Conservation (phyloP, 441 rosid genomes). For the Pelargonium cotyledonis region DNA sequence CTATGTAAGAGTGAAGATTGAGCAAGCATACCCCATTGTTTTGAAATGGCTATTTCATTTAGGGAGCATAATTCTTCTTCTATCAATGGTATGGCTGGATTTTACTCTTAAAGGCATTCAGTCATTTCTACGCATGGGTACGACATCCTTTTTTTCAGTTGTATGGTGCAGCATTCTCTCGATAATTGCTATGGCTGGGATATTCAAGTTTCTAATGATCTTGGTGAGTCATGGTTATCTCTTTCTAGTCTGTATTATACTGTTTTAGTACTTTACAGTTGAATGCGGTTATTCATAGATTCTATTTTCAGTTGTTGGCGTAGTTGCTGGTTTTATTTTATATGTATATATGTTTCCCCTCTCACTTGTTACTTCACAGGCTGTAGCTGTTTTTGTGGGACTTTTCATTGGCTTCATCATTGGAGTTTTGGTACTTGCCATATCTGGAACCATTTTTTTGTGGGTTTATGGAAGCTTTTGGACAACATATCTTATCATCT, state of each 20-base stretch:
- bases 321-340: constrained; percentile 11
- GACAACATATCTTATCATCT: constrained; percentile 58
- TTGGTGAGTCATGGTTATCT: constrained; percentile 43
- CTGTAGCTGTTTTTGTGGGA: constrained; percentile 46
- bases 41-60: constrained; percentile 60
- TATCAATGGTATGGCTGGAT: constrained; percentile 82
- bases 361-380: constrained; percentile 32
- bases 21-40: constrained; percentile 48
- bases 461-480: constrained; percentile 97
- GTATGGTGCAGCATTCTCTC: constrained; percentile 91
- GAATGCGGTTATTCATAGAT: neutral
- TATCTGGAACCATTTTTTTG: constrained; percentile 54
- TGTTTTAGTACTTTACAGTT: neutral
- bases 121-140: constrained; percentile 84
- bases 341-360: constrained; percentile 19
- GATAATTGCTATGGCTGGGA: constrained; percentile 68
- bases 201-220: constrained; percentile 48
- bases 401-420: constrained; percentile 60
- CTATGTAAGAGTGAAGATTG: constrained; percentile 41
- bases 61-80: constrained; percentile 63
- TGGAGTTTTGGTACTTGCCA: constrained; percentile 54
- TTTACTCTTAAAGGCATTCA: constrained; percentile 77
- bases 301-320: constrained; percentile 4
- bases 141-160: constrained; percentile 67
- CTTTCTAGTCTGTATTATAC: neutral